Evolutionary conservation across 1,284 basidiomycete species (phyloP).

Genomic region (Heterobasidion parviporum): DNA sequence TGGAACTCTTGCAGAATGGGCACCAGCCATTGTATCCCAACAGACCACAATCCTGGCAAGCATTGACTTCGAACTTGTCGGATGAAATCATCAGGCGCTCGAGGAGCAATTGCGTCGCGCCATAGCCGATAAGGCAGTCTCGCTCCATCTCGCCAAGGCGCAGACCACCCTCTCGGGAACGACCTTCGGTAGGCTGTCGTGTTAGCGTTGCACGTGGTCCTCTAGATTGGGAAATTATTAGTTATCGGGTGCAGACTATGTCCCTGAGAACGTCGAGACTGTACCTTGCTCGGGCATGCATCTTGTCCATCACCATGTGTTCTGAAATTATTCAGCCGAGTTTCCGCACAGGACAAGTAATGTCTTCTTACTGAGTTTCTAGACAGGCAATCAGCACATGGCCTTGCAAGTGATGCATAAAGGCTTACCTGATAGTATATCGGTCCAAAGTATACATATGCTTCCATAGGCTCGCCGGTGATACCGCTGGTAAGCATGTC

Average conservation of each 20-base stretch:
- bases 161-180: constrained; percentile 94
- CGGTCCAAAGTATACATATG: constrained; percentile 97
- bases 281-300: constrained; percentile 95
- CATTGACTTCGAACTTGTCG: constrained; percentile 95
- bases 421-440: constrained; percentile 89
- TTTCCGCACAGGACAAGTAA: neutral
- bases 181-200: constrained; percentile 96
- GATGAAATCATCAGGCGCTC: constrained; percentile 98
- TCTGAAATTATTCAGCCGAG: constrained; percentile 31
- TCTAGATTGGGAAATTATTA: constrained; percentile 26
- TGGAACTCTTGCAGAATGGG: constrained; percentile 92
- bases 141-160: constrained; percentile 99
- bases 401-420: neutral
- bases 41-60: constrained; percentile 90
- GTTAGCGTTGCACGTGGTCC: constrained; percentile 96
- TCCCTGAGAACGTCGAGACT: constrained; percentile 10
- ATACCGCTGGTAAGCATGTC: constrained; percentile 98
- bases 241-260: neutral
- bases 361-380: constrained; percentile 70
- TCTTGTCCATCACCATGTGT: constrained; percentile 99
- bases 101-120: constrained; percentile 91
- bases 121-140: constrained; percentile 93
- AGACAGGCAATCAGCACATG: constrained; percentile 2
- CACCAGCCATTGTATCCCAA: constrained; percentile 98
- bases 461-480: constrained; percentile 93